Evolutionary conservation across 768 basidiomycete species (phyloP), one percentile per base, ranked within the genome.

Genomic region (Mycena olivaceomarginata): DNA sequence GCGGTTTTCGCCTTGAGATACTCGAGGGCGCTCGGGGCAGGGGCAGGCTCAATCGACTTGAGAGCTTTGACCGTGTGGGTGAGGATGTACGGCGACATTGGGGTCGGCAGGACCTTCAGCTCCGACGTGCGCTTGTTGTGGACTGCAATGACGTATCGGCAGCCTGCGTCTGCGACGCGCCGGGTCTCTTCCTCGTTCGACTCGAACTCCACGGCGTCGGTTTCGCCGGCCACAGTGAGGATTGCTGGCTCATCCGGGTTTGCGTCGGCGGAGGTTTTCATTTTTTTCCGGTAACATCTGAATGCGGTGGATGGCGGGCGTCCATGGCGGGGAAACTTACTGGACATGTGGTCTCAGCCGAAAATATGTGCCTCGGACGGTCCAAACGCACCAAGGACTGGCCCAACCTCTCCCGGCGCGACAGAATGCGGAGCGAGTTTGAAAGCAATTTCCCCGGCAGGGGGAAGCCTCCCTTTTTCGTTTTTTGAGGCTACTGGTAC

Each of bases 41-140:
- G 85, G 5, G 90, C 85, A 16, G 91, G 87, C 20, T 89, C 84
- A 51, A 93, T 87, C 45, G 90, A 89, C 85, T 97, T 97, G 62
- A 98, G 89, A 10, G 94, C 92, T 84, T 98, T 99, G 75, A 98
- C 96, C 31, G 93, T 91, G 51, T 94, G 94, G 5, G 92, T 89
- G 39, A 98, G 84, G 60, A 97, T 88, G 77, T 89, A 86, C n/a
- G 90, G 89, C 69, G 96, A 90, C 80, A 94, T 88, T 1, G 94
- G 89, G 1, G 92, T 89, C 16, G 94, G 91, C 20, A 95, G 92
- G 22, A 98, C 85, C 31, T 90, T 91, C 70, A 97, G 88, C n/a
- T 89, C 89, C 62, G 92, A 91, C 20, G 94, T 96, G 59, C 90
- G 88, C 70, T 93, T 95, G 86, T 97, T 94, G 82, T 94, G 94